phyloP scores from a whole-genome alignment of 371 early-diverging fungal species.

The Lichtheimia ornata region DNA sequence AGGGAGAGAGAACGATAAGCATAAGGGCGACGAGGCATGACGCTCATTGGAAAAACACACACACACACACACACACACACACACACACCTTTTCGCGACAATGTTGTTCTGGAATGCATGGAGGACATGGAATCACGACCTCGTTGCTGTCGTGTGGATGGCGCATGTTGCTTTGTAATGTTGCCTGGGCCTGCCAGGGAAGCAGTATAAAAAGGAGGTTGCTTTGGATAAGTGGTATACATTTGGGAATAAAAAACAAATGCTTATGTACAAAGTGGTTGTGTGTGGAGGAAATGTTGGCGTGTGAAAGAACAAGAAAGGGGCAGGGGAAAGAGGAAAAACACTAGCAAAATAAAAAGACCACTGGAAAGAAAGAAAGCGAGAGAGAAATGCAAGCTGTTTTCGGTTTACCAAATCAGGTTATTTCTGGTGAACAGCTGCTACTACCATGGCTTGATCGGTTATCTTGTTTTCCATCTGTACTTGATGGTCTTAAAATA shows the following conservation, averaged over 20 bases:
- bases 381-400: constrained; percentile 2
- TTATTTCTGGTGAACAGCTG: neutral
- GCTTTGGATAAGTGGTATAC: constrained; percentile 8
- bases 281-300: neutral
- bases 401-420: constrained; percentile 16
- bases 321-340: constrained; percentile 5
- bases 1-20: constrained; percentile 2
- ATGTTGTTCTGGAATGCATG: too few relatives aligned
- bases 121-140: too few relatives aligned
- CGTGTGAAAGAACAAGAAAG: constrained; percentile 6
- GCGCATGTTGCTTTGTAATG: neutral
- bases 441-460: neutral
- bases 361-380: constrained; percentile 1
- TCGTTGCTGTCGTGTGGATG: neutral
- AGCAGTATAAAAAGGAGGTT: constrained; percentile 13
- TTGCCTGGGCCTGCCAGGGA: constrained; percentile 8
- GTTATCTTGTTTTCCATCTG: too few relatives aligned
- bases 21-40: neutral
- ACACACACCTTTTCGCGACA: too few relatives aligned
- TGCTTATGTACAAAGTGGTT: constrained; percentile 8
- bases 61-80: too few relatives aligned
- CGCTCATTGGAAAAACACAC: too few relatives aligned
- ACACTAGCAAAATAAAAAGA: constrained; percentile 9
- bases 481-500: neutral
- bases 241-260: constrained; percentile 4